phyloP scores from a whole-genome alignment of 257 asterid species.

The Ballota nigra region DNA sequence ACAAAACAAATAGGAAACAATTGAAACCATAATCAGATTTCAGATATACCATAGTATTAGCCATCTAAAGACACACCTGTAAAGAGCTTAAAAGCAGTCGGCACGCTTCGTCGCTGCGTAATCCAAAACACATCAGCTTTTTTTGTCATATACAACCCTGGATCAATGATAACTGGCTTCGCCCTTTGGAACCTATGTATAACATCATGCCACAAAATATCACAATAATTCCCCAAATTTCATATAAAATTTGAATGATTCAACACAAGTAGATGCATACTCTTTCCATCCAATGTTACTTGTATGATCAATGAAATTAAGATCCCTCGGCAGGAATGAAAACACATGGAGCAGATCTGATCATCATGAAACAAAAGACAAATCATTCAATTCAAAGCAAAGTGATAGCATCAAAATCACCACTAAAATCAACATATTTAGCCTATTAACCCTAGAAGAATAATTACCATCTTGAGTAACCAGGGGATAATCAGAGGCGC shows the following conservation, averaged over 20 bases:
- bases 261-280: slow-evolving; percentile 43
- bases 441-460: background rate
- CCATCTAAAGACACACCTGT: slow-evolving; percentile 59
- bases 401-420: slow-evolving; percentile 4
- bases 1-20: slow-evolving; percentile 15
- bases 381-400: slow-evolving; percentile 11
- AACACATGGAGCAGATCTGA: slow-evolving; percentile 91
- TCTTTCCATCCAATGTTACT: slow-evolving; percentile 98
- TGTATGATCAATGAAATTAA: slow-evolving; percentile 92
- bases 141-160: slow-evolving; percentile 82
- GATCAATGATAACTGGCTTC: slow-evolving; percentile 86
- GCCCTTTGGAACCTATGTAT: slow-evolving; percentile 81
- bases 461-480: slow-evolving; percentile 85
- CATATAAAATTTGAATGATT: background rate
- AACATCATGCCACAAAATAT: slow-evolving; percentile 2
- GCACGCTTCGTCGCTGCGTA: slow-evolving; percentile 92
- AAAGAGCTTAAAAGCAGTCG: slow-evolving; percentile 90
- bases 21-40: slow-evolving; percentile 15
- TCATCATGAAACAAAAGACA: slow-evolving; percentile 23
- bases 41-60: slow-evolving; percentile 10
- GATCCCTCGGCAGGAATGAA: slow-evolving; percentile 85
- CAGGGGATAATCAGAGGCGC: slow-evolving; percentile 92
- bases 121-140: slow-evolving; percentile 95
- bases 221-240: background rate
- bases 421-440: background rate